A percentile compares a stretch with the other conserved stretches of the same genome.
Evolutionary conservation across 305 asterid species (phyloP).

Genomic region (Andrographis paniculata): DNA sequence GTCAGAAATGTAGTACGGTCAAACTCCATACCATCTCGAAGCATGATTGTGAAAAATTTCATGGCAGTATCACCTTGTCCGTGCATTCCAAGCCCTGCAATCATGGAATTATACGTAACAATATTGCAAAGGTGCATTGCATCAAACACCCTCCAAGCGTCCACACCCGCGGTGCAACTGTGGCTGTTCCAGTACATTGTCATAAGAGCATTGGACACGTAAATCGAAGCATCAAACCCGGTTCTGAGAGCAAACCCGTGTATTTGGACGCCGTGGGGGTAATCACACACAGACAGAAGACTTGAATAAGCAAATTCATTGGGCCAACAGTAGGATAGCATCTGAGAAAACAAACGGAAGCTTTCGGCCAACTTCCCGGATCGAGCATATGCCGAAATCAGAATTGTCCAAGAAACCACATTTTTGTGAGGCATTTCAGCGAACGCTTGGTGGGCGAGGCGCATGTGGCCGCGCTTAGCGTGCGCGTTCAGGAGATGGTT

Average conservation of each 20-base stretch:
- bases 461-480: constrained; percentile 45
- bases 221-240: constrained; percentile 53
- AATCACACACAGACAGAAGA: constrained; percentile 58
- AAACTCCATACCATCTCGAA: constrained; percentile 40
- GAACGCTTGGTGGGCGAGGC: constrained; percentile 40
- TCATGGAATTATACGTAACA: constrained; percentile 55
- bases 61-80: constrained; percentile 23
- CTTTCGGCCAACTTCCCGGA: constrained; percentile 22
- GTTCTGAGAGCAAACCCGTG: constrained; percentile 49
- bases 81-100: constrained; percentile 36
- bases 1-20: constrained; percentile 61
- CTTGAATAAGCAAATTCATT: constrained; percentile 75
- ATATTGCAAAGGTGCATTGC: constrained; percentile 36
- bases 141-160: constrained; percentile 43
- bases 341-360: constrained; percentile 7
- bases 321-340: constrained; percentile 39
- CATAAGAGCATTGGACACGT: constrained; percentile 67
- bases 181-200: constrained; percentile 28
- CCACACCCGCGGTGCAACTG: constrained; percentile 15
- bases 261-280: constrained; percentile 49
- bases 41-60: constrained; percentile 34
- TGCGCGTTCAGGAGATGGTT: constrained; percentile 44
- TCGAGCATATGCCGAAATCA: constrained; percentile 67
- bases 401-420: constrained; percentile 66
- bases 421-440: constrained; percentile 54